Conservation (phyloP, 768 basidiomycete genomes). For the Suillus weaverae region DNA sequence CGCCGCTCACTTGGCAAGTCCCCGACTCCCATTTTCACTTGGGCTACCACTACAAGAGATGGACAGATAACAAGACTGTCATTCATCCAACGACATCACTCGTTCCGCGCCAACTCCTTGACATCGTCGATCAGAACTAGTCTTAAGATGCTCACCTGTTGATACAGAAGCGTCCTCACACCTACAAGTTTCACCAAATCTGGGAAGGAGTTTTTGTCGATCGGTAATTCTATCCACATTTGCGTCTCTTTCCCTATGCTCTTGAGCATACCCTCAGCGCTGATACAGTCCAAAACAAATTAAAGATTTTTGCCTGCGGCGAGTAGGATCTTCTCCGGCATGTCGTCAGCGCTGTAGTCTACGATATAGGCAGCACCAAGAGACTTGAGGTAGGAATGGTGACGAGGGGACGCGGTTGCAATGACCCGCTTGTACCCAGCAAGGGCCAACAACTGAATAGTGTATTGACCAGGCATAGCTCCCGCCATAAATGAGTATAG, state of each 20-base stretch:
- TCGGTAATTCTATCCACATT: constrained; percentile 35
- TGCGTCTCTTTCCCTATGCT: constrained; percentile 25
- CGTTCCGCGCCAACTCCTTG: constrained; percentile 31
- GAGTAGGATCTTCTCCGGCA: constrained; percentile 36
- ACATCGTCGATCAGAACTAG: neutral
- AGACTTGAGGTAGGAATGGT: constrained; percentile 39
- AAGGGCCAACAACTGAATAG: constrained; percentile 40
- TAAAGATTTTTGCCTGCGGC: constrained; percentile 33
- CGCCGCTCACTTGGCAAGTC: no score
- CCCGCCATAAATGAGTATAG: constrained; percentile 49
- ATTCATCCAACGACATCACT: constrained; percentile 1
- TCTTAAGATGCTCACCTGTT: constrained; percentile 31
- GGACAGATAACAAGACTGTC: no score
- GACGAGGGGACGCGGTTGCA: constrained; percentile 41
- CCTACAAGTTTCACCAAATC: constrained; percentile 36
- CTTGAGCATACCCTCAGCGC: constrained; percentile 37
- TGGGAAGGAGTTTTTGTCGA: constrained; percentile 39
- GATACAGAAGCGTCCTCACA: constrained; percentile 44
- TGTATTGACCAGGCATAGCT: constrained; percentile 40
- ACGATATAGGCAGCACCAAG: constrained; percentile 42
- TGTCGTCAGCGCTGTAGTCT: constrained; percentile 40
- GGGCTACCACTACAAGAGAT: no score
- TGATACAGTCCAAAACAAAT: constrained; percentile 40
- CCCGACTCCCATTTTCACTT: no score
- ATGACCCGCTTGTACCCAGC: constrained; percentile 45